These are phyloP conservation scores for Xylaria polymorpha DNA, from an alignment of 2,329 filamentous ascomycete genomes.

Conservation along the genomic window DNA sequence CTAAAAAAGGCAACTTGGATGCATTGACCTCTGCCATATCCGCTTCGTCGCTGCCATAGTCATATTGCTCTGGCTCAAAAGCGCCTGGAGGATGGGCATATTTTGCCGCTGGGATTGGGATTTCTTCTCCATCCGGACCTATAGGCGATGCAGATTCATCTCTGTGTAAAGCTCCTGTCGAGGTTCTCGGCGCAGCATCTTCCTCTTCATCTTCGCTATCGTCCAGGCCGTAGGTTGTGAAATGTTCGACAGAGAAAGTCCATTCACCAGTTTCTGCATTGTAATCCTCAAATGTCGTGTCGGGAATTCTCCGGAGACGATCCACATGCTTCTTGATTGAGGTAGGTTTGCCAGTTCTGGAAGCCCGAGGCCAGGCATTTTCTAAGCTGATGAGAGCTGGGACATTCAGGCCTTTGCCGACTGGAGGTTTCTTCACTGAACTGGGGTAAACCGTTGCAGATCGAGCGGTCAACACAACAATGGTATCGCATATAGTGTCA, in stretches of 20 bases:
- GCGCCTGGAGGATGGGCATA: constrained; percentile 76
- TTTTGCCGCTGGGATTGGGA: constrained; percentile 66
- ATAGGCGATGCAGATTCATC: constrained; percentile 42
- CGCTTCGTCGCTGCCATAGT: constrained; percentile 64
- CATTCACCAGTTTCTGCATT: constrained; percentile 83
- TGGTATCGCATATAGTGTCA: constrained; percentile 80
- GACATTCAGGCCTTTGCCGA: constrained; percentile 91
- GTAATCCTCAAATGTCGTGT: constrained; percentile 87
- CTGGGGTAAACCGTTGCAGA: constrained; percentile 89
- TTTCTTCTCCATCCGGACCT: constrained; percentile 62
- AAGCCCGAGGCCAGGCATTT: constrained; percentile 88
- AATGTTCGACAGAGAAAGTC: constrained; percentile 95
- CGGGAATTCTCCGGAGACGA: constrained; percentile 79
- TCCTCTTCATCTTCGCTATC: constrained; percentile 80
- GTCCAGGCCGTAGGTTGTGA: constrained; percentile 92
- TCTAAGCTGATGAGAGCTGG: constrained; percentile 88
- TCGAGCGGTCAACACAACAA: constrained; percentile 81
- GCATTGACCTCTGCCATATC: constrained; percentile 59
- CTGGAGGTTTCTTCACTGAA: constrained; percentile 79
- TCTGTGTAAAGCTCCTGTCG: constrained; percentile 37
- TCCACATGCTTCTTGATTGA: constrained; percentile 84
- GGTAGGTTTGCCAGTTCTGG: constrained; percentile 69
- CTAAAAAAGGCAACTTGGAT: constrained; percentile 84
- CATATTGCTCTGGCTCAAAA: constrained; percentile 72
- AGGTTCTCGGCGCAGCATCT: constrained; percentile 62